A percentile compares a stretch with the other conserved stretches of the same genome.
Evolutionary conservation across 75 land plant genomes (phyloP).

Genomic region (Sequoia sempervirens): DNA sequence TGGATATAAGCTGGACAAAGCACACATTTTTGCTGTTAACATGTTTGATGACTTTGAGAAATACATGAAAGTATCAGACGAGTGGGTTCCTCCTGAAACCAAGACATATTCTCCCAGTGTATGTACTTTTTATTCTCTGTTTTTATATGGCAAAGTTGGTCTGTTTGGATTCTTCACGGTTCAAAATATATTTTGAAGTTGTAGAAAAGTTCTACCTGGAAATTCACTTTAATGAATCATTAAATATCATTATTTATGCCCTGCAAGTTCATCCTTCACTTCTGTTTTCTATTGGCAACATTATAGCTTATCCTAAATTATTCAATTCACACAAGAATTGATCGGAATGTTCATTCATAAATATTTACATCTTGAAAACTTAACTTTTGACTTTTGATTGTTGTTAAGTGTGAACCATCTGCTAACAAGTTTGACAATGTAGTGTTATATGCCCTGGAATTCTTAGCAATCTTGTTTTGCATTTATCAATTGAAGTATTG

Average conservation of each 20-base stretch:
- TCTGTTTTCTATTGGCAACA: not conserved
- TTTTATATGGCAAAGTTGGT: not conserved
- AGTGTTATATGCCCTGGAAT: not conserved
- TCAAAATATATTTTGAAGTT: not conserved
- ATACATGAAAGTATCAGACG: constrained; percentile 82
- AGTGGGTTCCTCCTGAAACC: constrained; percentile 80
- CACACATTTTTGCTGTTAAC: constrained; percentile 82
- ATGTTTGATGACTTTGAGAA: constrained; percentile 88
- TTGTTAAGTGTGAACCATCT: not conserved
- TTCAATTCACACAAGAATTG: not conserved
- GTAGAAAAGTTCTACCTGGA: not conserved
- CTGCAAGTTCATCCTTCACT: not conserved
- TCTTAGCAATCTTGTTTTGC: constrained; percentile 1
- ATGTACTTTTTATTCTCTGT: not conserved
- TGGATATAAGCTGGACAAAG: constrained; percentile 82
- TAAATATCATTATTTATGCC: no score
- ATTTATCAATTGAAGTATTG: not conserved
- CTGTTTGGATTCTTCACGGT: not conserved
- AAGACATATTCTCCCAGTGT: constrained; percentile 81
- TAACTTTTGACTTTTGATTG: not conserved
- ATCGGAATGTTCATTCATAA: not conserved
- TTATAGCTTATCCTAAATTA: not conserved
- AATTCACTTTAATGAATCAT: no score
- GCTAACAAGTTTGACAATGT: not conserved
- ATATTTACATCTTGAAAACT: not conserved